Evolutionary conservation across 495 filamentous ascomycete species (phyloP).

Genomic region (Aspergillus bridgeri): DNA sequence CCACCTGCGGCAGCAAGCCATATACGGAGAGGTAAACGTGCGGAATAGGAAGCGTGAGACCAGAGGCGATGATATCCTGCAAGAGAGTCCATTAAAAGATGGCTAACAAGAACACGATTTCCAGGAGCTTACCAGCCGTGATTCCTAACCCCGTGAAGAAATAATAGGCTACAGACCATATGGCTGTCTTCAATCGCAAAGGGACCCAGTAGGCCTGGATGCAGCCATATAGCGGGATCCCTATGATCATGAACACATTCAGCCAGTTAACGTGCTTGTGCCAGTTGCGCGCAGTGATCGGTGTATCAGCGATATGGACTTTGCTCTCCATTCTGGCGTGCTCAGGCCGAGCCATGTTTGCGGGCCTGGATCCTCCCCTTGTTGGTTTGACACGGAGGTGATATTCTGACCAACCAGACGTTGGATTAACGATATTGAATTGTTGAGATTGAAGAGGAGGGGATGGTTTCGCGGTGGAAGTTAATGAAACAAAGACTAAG

Average conservation of each 20-base stretch:
- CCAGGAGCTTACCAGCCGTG: constrained; percentile 62
- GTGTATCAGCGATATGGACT: constrained; percentile 56
- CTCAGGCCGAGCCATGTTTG: neutral
- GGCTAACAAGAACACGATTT: neutral
- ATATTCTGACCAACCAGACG: too few relatives aligned
- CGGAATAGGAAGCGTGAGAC: constrained; percentile 84
- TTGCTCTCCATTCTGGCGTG: constrained; percentile 18
- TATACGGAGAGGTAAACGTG: constrained; percentile 69
- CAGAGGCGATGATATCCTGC: constrained; percentile 76
- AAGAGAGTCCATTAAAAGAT: neutral
- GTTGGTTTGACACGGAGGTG: too few relatives aligned
- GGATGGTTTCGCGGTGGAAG: too few relatives aligned
- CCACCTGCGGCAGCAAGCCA: constrained; percentile 80
- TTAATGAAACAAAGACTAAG: too few relatives aligned
- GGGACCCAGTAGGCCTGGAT: constrained; percentile 81
- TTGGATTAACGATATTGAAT: too few relatives aligned
- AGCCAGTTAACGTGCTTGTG: constrained; percentile 97
- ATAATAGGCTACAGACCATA: constrained; percentile 86
- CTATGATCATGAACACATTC: constrained; percentile 82
- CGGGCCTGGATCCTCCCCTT: too few relatives aligned
- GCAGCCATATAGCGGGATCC: constrained; percentile 74
- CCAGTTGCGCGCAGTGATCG: constrained; percentile 85
- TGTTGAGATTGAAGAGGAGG: too few relatives aligned
- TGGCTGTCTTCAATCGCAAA: constrained; percentile 67
- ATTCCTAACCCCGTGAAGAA: constrained; percentile 89